Evolutionary conservation across 345 rosid species (phyloP).

Genomic region (Angophora floribunda): DNA sequence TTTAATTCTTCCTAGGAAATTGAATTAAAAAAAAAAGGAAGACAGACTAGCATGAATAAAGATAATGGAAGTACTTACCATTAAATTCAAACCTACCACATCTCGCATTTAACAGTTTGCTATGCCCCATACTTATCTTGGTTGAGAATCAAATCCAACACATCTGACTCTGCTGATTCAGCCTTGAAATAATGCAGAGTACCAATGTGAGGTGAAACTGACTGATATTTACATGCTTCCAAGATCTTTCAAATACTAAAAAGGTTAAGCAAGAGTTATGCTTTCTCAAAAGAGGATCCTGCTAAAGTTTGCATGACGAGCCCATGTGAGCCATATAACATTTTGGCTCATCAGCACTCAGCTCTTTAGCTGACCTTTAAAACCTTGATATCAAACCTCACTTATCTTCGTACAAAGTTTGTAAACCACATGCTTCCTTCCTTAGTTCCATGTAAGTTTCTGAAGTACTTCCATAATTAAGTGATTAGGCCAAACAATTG

Average conservation of each 20-base stretch:
- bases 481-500: not conserved
- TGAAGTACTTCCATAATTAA: not conserved
- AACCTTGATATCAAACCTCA: not conserved
- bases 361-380: not conserved
- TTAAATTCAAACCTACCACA: not conserved
- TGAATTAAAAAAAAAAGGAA: not conserved
- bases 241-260: not conserved
- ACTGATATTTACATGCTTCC: not conserved
- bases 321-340: not conserved
- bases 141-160: not conserved
- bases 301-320: not conserved
- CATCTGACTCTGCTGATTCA: not conserved
- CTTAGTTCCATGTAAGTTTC: not conserved
- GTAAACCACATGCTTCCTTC: not conserved
- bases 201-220: not conserved
- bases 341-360: not conserved
- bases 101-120: not conserved
- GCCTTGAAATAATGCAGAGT: not conserved
- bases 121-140: not conserved
- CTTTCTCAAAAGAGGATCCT: not conserved
- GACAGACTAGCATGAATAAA: not conserved
- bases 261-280: not conserved
- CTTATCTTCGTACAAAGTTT: not conserved
- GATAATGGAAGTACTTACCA: not conserved
- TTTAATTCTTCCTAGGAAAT: not conserved